These are phyloP conservation scores for Pseudopyricularia cyperi DNA, from an alignment of 2,329 filamentous ascomycete species.

Conservation along the genomic window DNA sequence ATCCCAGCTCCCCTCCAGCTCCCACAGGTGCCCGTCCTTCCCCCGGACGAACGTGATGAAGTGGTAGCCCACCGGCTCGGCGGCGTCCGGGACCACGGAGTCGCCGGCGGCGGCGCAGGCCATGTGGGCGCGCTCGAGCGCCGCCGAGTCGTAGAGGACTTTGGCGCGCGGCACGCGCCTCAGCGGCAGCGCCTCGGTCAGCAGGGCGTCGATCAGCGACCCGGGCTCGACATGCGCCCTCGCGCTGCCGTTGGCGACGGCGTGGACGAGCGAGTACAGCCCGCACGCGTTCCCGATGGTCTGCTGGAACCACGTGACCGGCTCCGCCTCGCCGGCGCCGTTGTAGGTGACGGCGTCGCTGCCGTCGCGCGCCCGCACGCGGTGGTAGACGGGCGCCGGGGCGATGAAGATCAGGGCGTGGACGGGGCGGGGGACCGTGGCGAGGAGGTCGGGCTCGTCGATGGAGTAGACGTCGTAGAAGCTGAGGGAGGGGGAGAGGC, in stretches of 20 bases:
- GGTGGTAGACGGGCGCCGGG: conserved; percentile 73
- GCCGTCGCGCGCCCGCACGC: conserved; percentile 9
- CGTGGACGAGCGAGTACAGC: conserved; percentile 64
- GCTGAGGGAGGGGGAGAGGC: conserved; percentile 59
- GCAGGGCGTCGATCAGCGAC: conserved; percentile 35
- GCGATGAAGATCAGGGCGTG: conserved; percentile 87
- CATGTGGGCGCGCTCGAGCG: conserved; percentile 61
- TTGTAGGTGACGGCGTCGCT: not conserved
- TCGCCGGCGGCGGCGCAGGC: conserved; percentile 56
- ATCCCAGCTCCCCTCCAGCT: conserved; percentile 57
- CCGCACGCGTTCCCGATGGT: conserved; percentile 77
- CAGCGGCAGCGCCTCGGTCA: conserved; percentile 50
- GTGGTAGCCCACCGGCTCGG: conserved; percentile 53
- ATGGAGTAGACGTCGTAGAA: conserved; percentile 91
- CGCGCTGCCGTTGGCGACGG: conserved; percentile 55
- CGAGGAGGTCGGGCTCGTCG: conserved; percentile 69
- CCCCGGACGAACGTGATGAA: conserved; percentile 60
- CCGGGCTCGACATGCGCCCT: conserved; percentile 20
- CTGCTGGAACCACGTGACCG: conserved; percentile 73
- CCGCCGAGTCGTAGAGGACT: conserved; percentile 56
- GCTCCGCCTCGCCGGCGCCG: conserved; percentile 30
- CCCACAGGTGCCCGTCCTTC: conserved; percentile 44
- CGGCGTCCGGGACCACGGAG: conserved; percentile 46
- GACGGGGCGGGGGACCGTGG: conserved; percentile 77
- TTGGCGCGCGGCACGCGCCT: conserved; percentile 49